Conservation (phyloP, 2,329 filamentous ascomycete genomes). For the Penicillium expansum region DNA sequence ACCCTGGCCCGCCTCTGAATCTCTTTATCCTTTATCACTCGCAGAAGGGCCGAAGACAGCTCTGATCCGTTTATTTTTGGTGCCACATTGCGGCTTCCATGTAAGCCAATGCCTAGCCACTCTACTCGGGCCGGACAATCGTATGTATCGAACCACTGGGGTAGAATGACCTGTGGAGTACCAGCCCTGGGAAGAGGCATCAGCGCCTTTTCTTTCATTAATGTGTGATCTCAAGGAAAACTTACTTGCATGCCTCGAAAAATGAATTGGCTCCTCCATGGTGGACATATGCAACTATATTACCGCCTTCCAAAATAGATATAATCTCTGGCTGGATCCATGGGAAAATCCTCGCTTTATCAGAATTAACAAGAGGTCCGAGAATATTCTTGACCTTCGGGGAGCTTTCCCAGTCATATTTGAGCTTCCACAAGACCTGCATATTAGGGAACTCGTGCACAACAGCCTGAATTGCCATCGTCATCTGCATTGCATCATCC, state of each 20-base stretch:
- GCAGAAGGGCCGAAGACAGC: slow-evolving; percentile 17
- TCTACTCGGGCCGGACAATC: slow-evolving; percentile 47
- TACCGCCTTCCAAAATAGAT: slow-evolving; percentile 35
- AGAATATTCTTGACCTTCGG: slow-evolving; percentile 11
- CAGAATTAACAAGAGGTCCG: slow-evolving; percentile 6
- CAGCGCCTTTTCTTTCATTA: neutral
- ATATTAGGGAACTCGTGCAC: slow-evolving; percentile 40
- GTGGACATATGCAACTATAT: slow-evolving; percentile 44
- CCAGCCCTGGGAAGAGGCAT: slow-evolving; percentile 35
- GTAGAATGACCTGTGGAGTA: slow-evolving; percentile 48
- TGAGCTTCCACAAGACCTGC: slow-evolving; percentile 44
- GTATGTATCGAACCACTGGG: slow-evolving; percentile 49
- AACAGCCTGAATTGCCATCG: slow-evolving; percentile 40
- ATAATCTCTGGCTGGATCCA: slow-evolving; percentile 25
- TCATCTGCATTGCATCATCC: slow-evolving; percentile 32
- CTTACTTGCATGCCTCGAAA: slow-evolving; percentile 47
- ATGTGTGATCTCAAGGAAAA: neutral
- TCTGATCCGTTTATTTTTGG: slow-evolving; percentile 24
- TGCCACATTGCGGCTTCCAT: slow-evolving; percentile 37
- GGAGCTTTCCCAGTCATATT: slow-evolving; percentile 19
- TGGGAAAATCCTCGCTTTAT: slow-evolving; percentile 13
- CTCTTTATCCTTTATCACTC: slow-evolving; percentile 10
- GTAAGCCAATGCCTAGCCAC: slow-evolving; percentile 44
- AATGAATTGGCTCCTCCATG: slow-evolving; percentile 52
- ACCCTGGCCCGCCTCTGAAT: slow-evolving; percentile 12